phyloP scores from a whole-genome alignment of 2,329 filamentous ascomycete genomes.

The Chaetomium sp. region DNA sequence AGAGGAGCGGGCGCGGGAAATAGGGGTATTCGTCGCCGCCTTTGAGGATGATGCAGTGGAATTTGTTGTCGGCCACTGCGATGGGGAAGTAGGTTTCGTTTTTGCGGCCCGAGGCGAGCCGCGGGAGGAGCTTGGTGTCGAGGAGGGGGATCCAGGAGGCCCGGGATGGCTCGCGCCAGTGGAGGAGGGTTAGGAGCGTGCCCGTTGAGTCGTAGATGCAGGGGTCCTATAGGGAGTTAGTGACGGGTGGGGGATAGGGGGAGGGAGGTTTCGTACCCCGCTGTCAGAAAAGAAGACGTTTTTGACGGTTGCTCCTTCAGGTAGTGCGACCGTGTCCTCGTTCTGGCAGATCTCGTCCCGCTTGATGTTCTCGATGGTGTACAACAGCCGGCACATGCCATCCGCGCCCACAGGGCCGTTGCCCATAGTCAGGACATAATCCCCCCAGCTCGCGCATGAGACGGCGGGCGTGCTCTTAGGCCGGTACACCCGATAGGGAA shows the following conservation, averaged over 20 bases:
- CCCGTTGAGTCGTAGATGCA: constrained; percentile 95
- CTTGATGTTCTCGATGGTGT: constrained; percentile 94
- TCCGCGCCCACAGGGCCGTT: constrained; percentile 84
- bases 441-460: constrained; percentile 89
- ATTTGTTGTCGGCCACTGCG: constrained; percentile 85
- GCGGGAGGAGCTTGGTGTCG: constrained; percentile 81
- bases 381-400: constrained; percentile 76
- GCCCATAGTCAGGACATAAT: constrained; percentile 95
- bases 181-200: constrained; percentile 80
- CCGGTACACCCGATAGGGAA: constrained; percentile 84
- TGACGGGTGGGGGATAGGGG: background rate
- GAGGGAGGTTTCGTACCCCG: constrained; percentile 62
- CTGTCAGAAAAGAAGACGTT: constrained; percentile 90
- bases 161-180: constrained; percentile 85
- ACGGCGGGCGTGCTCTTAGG: constrained; percentile 90
- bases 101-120: constrained; percentile 81
- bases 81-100: constrained; percentile 93
- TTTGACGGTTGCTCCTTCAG: constrained; percentile 70
- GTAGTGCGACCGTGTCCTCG: constrained; percentile 86
- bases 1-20: constrained; percentile 85
- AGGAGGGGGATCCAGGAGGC: constrained; percentile 91
- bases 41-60: constrained; percentile 99
- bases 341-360: constrained; percentile 92
- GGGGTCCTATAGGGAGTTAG: constrained; percentile 64
- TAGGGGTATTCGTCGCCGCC: constrained; percentile 91